phyloP scores from a whole-genome alignment of 2,329 filamentous ascomycete species.

The Aspergillus awamori region DNA sequence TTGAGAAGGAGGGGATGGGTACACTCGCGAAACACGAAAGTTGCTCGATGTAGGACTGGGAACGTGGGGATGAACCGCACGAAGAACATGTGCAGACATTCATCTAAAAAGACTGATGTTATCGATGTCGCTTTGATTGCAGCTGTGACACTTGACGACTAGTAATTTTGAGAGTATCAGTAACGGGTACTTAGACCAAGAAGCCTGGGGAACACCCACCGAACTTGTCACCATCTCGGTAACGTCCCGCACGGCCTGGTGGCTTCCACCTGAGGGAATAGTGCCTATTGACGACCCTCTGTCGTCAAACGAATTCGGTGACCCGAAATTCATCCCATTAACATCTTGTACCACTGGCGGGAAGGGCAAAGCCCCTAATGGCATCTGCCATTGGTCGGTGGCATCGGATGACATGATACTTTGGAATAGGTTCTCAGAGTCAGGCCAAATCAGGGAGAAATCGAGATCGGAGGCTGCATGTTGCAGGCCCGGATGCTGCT shows the following conservation, averaged over 20 bases:
- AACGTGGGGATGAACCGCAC: conserved; percentile 51
- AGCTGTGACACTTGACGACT: conserved; percentile 50
- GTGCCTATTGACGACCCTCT: conserved; percentile 39
- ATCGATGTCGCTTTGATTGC: conserved; percentile 48
- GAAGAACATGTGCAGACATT: conserved; percentile 54
- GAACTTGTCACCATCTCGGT: conserved; percentile 49
- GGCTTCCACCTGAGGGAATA: conserved; percentile 47
- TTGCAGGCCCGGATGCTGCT: conserved; percentile 26
- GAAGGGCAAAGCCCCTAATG: conserved; percentile 46
- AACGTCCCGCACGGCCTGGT: conserved; percentile 50
- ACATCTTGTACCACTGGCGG: conserved; percentile 36
- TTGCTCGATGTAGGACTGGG: conserved; percentile 49
- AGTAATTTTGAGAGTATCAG: not conserved
- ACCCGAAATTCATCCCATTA: conserved; percentile 36
- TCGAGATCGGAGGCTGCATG: conserved; percentile 38
- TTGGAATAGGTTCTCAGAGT: conserved; percentile 50
- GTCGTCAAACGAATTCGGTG: conserved; percentile 43
- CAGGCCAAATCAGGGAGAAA: conserved; percentile 50
- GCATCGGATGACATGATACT: conserved; percentile 47
- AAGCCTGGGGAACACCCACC: conserved; percentile 31
- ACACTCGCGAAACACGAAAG: conserved; percentile 50
- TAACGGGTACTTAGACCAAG: not conserved
- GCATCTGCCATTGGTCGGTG: conserved; percentile 48
- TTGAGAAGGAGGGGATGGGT: conserved; percentile 49
- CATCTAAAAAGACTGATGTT: conserved; percentile 51